A percentile compares a stretch with the other conserved stretches of the same genome.
These are phyloP conservation scores for Solanum lignicaule DNA, from an alignment of 257 asterid genomes.

Conservation along the genomic window DNA sequence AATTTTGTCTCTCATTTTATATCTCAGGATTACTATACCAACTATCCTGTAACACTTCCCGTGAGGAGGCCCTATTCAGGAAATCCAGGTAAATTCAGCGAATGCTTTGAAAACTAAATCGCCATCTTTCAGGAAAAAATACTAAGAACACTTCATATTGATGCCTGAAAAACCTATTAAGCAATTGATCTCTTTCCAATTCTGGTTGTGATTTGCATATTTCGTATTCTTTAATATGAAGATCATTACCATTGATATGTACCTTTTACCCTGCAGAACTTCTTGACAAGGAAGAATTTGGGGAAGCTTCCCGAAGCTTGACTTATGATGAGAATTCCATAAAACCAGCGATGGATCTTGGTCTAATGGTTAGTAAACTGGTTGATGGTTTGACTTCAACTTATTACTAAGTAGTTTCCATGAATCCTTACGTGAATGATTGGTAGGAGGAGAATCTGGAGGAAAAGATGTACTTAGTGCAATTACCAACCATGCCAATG, in stretches of 20 bases:
- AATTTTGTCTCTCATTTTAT: not conserved
- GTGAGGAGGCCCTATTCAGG: constrained; percentile 83
- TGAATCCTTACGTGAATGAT: not conserved
- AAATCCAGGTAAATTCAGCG: constrained; percentile 56
- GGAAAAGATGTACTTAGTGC: constrained; percentile 46
- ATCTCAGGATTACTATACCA: constrained; percentile 56
- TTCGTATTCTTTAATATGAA: not conserved
- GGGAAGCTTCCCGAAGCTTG: constrained; percentile 19
- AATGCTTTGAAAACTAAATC: not conserved
- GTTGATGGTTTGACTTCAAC: not conserved
- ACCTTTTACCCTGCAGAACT: constrained; percentile 27
- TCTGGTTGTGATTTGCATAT: not conserved
- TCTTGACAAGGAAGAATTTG: constrained; percentile 74
- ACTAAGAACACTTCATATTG: not conserved
- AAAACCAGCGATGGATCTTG: constrained; percentile 48
- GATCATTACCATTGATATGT: not conserved
- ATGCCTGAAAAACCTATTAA: not conserved
- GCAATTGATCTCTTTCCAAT: not conserved
- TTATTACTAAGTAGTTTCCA: not conserved
- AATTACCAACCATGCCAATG: constrained; percentile 49
- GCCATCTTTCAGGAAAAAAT: not conserved
- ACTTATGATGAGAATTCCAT: constrained; percentile 30
- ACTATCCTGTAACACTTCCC: constrained; percentile 70
- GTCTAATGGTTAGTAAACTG: constrained; percentile 44
- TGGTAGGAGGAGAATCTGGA: constrained; percentile 51